Base-by-base conservation (phyloP, 495 filamentous ascomycete genomes). In the Beverwykella pulmonaria region DNA sequence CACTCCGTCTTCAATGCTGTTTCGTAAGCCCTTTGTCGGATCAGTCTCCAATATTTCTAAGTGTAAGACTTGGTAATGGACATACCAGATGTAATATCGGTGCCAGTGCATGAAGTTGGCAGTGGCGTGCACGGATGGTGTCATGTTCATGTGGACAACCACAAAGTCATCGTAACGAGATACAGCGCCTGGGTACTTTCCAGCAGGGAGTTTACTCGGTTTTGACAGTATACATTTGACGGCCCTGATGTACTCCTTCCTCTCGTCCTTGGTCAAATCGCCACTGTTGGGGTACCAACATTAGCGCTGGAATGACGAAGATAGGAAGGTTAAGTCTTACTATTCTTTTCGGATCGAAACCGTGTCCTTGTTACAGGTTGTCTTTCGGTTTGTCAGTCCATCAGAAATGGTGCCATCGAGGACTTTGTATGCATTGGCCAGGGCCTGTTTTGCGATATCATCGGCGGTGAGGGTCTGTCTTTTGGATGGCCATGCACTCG, bases 101-200 rank as follows among this genome's bases (percentile, higher is more conserved):
- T 71, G 68, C 68, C 68, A 71, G 59, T 67, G 63, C 63, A 71
- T 55, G 39, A 71, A 71, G 59, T 67, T 62, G 52, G 56, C 68
- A 17, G 63, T 70, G 1, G n/a, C 27, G 32, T 71, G 68, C 23
- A 71, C 65, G 12, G 59, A 60, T 26, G 63, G 63, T 5, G 68
- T 71, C 63, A 67, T 67, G 49, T 67, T 67, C 52, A 70, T 70
- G 41, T 70, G 67, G 2, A 70, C 62, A 20, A 65, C 65, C 8
- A 63, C 53, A 50, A 71, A 71, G 58, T 71, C 68, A 61, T 71
- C 68, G 44, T 71, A 71, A 1, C 68, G 58, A 2, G 32, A 34
- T 46, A 64, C 63, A 12, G 68, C 68, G 12, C 68, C 68, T 4
- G 68, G 68, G 27, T 67, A 67, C 41, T 67, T 64, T 15, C 53